Evolutionary conservation across 176 grass and related monocot species (phyloP), one percentile per base, ranked within the genome.

Genomic region (Aegilops longissima): DNA sequence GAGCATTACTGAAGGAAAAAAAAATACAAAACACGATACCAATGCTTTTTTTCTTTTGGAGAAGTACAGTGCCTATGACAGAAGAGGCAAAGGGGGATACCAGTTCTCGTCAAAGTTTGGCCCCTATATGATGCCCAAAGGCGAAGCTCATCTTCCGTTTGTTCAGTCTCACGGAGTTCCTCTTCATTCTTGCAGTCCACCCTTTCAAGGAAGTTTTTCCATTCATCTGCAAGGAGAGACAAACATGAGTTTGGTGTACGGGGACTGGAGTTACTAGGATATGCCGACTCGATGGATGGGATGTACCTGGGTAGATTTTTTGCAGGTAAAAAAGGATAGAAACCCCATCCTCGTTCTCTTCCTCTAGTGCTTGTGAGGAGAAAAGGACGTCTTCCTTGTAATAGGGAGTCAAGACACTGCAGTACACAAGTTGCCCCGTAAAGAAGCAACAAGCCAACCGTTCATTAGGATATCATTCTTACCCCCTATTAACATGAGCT

Each of bases 241-340:
- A 84, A 84, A 69, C 12, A 30, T 72, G 63, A 71, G n/a, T 76
- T 76, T 12, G 27, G 66, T 30, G 16, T 66, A 49, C 47, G 47
- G n/a, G 29, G 40, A 49, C 42, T 52, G 73, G 79, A 81, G 18
- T 42, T 61, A 77, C 80, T 73, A 42, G 36, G 24, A 23, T 0
- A 17, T 36, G 1, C 61, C 3, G 8, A 86, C 78, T 70, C 25
- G 51, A 44, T 17, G n/a, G 52, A 51, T 72, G 27, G 29, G 52
- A 52, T 73, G 34, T 84, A 95, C 96, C 96, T 82, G 96, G 96
- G 61, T 95, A 98, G 82, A 98, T 98, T 88, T 98, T 98, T 82
- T 98, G 96, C 70, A 98, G 73, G 84, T 98, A 98, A 72, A 98
- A 98, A 83, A 98, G 93, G 56, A 98, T 94, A 78, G 96, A 98